Base-by-base conservation (phyloP, 31 red algal species). In the Porphyra umbilicalis region DNA sequence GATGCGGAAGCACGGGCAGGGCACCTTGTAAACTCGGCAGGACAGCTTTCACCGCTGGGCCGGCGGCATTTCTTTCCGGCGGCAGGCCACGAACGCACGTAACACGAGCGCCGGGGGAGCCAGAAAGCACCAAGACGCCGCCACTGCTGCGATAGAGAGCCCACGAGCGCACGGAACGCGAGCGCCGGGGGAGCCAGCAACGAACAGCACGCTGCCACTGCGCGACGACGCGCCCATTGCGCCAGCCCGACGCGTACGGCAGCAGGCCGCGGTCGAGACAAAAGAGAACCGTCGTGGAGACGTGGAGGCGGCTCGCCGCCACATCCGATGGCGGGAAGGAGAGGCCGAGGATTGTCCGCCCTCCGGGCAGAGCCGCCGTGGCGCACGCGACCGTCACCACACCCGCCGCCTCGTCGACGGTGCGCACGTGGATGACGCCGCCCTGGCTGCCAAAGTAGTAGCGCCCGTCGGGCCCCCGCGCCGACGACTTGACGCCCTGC, bases 211-310 rank as follows among this genome's bases (percentile, higher is more conserved):
- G n/a, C n/a, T n/a, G n/a, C n/a, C n/a, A n/a, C n/a, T n/a, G n/a
- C n/a, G n/a, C n/a, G n/a, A n/a, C n/a, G n/a, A 93, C 82, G 75
- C 88, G 88, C 1, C 86, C 91, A 77, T 93, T 93, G 33, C 83
- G 75, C 91, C 91, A 93, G 29, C 91, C 86, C 25, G 82, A 34
- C 68, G 81, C 83, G 38, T 85, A 90, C 34, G 38, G 38, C 33
- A 90, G 85, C 30, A 85, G 14, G 37, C 83, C 83, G 15, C 79
- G 68, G 40, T 93, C 83, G 68, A 85, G 85, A 82, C 86, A 89
- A 46, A 86, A 93, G 79, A 88, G 46, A 0, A 83, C 79, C 5
- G 44, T 81, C 13, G 86, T 82, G 33, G 91, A 83, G 68, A 93
- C 85, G 36, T 32, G 86, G 80, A 91, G 44, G 33, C 80, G 36